Evolutionary conservation across 495 filamentous ascomycete genomes (phyloP).

Genomic region (Aspergillus cristatus): DNA sequence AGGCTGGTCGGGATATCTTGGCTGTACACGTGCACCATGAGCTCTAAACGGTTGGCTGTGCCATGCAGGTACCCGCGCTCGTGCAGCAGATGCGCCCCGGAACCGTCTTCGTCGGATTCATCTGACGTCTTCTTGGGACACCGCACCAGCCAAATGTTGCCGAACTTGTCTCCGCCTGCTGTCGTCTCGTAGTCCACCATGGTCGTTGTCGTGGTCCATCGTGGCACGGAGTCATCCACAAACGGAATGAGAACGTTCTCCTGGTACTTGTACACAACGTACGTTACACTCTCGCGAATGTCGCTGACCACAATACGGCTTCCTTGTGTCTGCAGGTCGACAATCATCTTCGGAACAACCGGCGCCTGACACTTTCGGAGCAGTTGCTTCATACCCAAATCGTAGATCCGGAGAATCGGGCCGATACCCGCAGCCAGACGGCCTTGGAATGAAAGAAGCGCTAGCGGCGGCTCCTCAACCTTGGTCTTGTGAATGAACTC

Average conservation of each 20-base stretch:
- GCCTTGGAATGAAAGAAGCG: constrained; percentile 86
- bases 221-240: constrained; percentile 75
- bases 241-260: constrained; percentile 89
- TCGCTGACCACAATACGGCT: constrained; percentile 87
- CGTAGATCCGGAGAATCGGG: constrained; percentile 72
- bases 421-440: constrained; percentile 79
- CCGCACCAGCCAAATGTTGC: constrained; percentile 87
- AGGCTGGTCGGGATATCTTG: constrained; percentile 90
- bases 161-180: constrained; percentile 95
- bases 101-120: constrained; percentile 85
- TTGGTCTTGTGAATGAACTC: constrained; percentile 96
- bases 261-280: constrained; percentile 86
- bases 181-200: constrained; percentile 98
- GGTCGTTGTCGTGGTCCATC: constrained; percentile 77
- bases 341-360: constrained; percentile 73
- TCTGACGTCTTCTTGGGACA: constrained; percentile 80
- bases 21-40: constrained; percentile 80
- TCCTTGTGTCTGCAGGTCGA: constrained; percentile 82
- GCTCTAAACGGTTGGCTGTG: constrained; percentile 68
- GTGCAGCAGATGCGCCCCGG: constrained; percentile 79
- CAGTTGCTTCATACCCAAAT: constrained; percentile 82
- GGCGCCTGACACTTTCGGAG: constrained; percentile 83
- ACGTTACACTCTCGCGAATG: constrained; percentile 81
- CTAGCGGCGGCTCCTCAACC: constrained; percentile 78
- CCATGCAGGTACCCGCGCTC: constrained; percentile 85